These are phyloP conservation scores for Arthrobotrys sphaeroides DNA, from an alignment of 2,329 filamentous ascomycete genomes.

Conservation along the genomic window DNA sequence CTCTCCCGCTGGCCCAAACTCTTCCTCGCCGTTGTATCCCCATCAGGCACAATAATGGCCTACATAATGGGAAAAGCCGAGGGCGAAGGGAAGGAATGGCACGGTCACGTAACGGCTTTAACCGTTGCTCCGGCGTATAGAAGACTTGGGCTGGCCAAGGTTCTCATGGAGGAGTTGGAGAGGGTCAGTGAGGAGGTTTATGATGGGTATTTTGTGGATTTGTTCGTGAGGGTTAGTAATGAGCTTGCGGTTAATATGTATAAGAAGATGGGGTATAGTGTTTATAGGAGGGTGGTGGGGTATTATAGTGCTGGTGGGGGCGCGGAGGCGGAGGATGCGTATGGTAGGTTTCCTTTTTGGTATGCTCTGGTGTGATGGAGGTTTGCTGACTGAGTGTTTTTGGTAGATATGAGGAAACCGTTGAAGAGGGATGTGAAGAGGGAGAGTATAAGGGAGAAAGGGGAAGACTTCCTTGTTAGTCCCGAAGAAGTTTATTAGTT, in stretches of 20 bases:
- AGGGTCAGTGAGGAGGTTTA: slow-evolving; percentile 77
- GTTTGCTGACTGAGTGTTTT: background rate
- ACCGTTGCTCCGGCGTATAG: slow-evolving; percentile 89
- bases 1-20: slow-evolving; percentile 94
- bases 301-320: slow-evolving; percentile 90
- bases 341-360: slow-evolving; percentile 60
- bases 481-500: slow-evolving; percentile 78
- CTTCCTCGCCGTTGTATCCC: slow-evolving; percentile 89
- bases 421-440: slow-evolving; percentile 79
- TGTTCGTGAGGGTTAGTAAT: slow-evolving; percentile 92
- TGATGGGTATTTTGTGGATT: slow-evolving; percentile 91
- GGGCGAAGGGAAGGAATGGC: slow-evolving; percentile 69
- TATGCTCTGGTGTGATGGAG: background rate
- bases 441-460: slow-evolving; percentile 81
- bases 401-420: slow-evolving; percentile 86
- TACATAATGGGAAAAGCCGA: slow-evolving; percentile 92
- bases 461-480: slow-evolving; percentile 78
- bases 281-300: slow-evolving; percentile 85
- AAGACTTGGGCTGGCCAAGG: slow-evolving; percentile 84
- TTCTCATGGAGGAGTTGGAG: slow-evolving; percentile 82
- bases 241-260: slow-evolving; percentile 87
- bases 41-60: slow-evolving; percentile 85
- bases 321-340: slow-evolving; percentile 80
- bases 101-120: slow-evolving; percentile 95
- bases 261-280: slow-evolving; percentile 87